A percentile compares a stretch with the other conserved stretches of the same genome.
Evolutionary conservation across 768 basidiomycete species (phyloP).

Genomic region (Thelephora ganbajun): DNA sequence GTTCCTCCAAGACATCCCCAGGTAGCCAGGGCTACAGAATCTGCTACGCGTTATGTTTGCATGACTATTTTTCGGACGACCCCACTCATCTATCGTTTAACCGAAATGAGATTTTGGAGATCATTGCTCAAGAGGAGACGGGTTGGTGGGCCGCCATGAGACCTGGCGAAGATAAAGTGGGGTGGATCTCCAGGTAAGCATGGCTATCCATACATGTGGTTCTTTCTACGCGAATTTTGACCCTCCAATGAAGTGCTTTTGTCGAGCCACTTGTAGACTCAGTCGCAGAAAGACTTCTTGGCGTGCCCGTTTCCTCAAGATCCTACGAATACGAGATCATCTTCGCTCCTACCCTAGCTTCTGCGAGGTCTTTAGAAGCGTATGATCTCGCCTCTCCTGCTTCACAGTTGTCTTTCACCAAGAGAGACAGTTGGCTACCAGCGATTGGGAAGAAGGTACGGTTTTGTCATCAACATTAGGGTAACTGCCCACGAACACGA

Average conservation of each 20-base stretch:
- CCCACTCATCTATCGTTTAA: slow-evolving; percentile 45
- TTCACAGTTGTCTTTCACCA: slow-evolving; percentile 1
- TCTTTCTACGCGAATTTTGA: neutral
- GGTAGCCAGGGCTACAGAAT: slow-evolving; percentile 19
- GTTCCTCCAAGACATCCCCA: slow-evolving; percentile 15
- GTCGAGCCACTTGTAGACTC: slow-evolving; percentile 40
- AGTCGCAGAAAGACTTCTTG: slow-evolving; percentile 33
- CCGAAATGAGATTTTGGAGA: slow-evolving; percentile 51
- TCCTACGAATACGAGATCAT: slow-evolving; percentile 26
- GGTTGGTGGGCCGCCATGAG: slow-evolving; percentile 79
- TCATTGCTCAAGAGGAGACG: slow-evolving; percentile 53
- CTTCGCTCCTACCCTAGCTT: neutral
- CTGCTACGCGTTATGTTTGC: slow-evolving; percentile 48
- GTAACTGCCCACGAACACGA: too few species aligned
- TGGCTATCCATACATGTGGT: neutral
- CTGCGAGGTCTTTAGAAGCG: slow-evolving; percentile 2
- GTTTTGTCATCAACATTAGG: too few species aligned
- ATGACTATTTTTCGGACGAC: slow-evolving; percentile 55
- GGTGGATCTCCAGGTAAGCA: slow-evolving; percentile 48
- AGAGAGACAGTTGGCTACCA: neutral
- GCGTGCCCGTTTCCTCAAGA: slow-evolving; percentile 26
- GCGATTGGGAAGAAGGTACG: too few species aligned
- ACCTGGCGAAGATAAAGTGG: slow-evolving; percentile 33
- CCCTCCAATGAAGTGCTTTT: slow-evolving; percentile 29
- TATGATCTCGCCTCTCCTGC: slow-evolving; percentile 3